These are phyloP conservation scores for Uncinocarpus reesii DNA, from an alignment of 2,329 filamentous ascomycete genomes.

Conservation along the genomic window DNA sequence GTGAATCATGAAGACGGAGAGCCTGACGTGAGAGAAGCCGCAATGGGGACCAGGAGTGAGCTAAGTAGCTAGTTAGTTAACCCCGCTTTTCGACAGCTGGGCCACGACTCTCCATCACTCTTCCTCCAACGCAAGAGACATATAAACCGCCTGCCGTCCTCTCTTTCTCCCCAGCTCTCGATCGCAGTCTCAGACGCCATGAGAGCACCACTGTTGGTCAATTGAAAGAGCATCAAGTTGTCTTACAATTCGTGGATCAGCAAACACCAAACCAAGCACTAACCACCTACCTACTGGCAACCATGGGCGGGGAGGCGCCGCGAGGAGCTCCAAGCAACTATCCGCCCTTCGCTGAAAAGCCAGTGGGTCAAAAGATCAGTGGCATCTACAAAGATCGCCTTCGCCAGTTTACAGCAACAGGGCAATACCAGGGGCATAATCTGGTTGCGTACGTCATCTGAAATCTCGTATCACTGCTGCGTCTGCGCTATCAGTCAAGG, in stretches of 20 bases:
- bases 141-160: background rate
- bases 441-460: constrained; percentile 53
- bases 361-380: constrained; percentile 68
- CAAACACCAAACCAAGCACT: background rate
- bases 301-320: constrained; percentile 33
- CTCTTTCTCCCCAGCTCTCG: background rate
- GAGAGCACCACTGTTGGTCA: background rate
- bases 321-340: constrained; percentile 34
- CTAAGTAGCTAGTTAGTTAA: background rate
- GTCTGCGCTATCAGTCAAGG: background rate
- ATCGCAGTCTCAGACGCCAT: background rate
- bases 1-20: background rate
- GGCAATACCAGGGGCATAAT: constrained; percentile 68
- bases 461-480: background rate
- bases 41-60: background rate
- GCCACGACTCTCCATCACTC: background rate
- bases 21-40: background rate
- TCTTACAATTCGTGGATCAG: background rate
- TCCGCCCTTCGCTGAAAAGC: constrained; percentile 42
- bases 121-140: background rate
- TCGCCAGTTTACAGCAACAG: constrained; percentile 64
- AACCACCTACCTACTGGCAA: background rate
- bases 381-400: constrained; percentile 79
- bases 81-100: constrained; percentile 5
- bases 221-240: too few relatives aligned